A percentile compares a stretch with the other conserved stretches of the same genome.
These are phyloP conservation scores for Exophiala bonariae DNA, from an alignment of 2,329 filamentous ascomycete genomes.

Conservation along the genomic window DNA sequence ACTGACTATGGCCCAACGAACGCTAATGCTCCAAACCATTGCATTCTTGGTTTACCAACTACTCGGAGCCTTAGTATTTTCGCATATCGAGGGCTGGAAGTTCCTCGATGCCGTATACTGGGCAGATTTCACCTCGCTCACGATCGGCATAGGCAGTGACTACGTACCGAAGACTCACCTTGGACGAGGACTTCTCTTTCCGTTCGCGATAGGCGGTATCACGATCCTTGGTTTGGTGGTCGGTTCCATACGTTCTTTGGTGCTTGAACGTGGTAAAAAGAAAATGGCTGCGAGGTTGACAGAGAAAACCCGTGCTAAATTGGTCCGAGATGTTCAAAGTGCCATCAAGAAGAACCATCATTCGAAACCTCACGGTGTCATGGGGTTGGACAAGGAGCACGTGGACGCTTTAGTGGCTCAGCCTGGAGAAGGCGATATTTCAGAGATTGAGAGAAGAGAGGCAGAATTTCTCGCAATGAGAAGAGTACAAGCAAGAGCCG, in stretches of 20 bases:
- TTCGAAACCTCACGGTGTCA: constrained; percentile 7
- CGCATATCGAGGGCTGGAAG: constrained; percentile 51
- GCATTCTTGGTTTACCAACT: constrained; percentile 41
- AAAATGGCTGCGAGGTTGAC: constrained; percentile 37
- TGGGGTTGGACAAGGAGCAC: constrained; percentile 13
- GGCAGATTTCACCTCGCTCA: constrained; percentile 57
- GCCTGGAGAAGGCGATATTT: constrained; percentile 17
- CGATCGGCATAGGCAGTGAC: constrained; percentile 56
- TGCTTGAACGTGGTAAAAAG: constrained; percentile 39
- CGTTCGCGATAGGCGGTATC: constrained; percentile 56
- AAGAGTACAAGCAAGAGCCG: constrained; percentile 42
- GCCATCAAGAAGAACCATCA: constrained; percentile 5
- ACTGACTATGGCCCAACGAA: constrained; percentile 57
- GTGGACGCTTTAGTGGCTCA: constrained; percentile 14
- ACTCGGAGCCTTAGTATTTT: constrained; percentile 39
- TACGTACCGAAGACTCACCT: constrained; percentile 51
- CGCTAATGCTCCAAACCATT: constrained; percentile 48
- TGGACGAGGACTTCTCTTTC: constrained; percentile 53
- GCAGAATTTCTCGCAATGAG: constrained; percentile 49
- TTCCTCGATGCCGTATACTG: constrained; percentile 58
- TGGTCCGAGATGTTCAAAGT: constrained; percentile 30
- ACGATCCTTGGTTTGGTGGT: constrained; percentile 57
- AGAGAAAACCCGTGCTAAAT: constrained; percentile 34
- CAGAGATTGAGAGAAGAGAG: constrained; percentile 28
- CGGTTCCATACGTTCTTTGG: constrained; percentile 47